Evolutionary conservation across 768 basidiomycete genomes (phyloP).

Genomic region (Udeniomyces megalosporus): DNA sequence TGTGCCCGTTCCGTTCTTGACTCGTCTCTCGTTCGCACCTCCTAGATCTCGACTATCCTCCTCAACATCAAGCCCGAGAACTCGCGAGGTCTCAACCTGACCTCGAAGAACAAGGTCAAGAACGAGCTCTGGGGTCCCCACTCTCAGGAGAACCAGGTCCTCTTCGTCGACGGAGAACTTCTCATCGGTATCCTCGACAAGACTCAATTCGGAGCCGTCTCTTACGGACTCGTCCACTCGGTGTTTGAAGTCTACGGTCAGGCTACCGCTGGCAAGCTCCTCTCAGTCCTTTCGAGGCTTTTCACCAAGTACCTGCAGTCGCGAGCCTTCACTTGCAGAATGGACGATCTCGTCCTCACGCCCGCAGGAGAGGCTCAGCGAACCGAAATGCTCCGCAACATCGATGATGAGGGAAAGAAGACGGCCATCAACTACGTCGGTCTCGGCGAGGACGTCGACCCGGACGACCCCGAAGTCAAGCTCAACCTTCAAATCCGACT

Average conservation of each 20-base stretch:
- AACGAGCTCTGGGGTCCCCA: slow-evolving; percentile 53
- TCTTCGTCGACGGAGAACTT: slow-evolving; percentile 84
- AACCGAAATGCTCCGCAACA: slow-evolving; percentile 48
- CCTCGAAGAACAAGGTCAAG: slow-evolving; percentile 75
- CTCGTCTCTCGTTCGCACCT: not conserved
- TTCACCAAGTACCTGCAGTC: slow-evolving; percentile 96
- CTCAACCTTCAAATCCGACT: slow-evolving; percentile 40
- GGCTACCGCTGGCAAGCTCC: slow-evolving; percentile 69
- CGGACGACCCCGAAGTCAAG: slow-evolving; percentile 28
- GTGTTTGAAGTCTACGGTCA: slow-evolving; percentile 91
- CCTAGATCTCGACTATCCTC: slow-evolving; percentile 80
- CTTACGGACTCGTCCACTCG: slow-evolving; percentile 92
- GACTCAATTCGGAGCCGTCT: slow-evolving; percentile 87
- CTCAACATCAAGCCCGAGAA: slow-evolving; percentile 73
- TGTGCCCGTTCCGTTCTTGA: not conserved
- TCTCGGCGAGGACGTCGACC: slow-evolving; percentile 37
- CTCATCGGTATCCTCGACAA: slow-evolving; percentile 92
- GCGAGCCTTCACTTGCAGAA: slow-evolving; percentile 92
- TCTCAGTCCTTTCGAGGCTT: slow-evolving; percentile 79
- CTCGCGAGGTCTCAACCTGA: slow-evolving; percentile 65
- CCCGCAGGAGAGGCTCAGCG: slow-evolving; percentile 58
- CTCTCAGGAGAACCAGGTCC: slow-evolving; percentile 55
- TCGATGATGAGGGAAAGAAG: slow-evolving; percentile 58
- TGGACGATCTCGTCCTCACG: slow-evolving; percentile 92
- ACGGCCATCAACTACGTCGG: slow-evolving; percentile 60